These are phyloP conservation scores for Entomortierella lignicola DNA, from an alignment of 192 early-diverging fungal species.

Conservation along the genomic window DNA sequence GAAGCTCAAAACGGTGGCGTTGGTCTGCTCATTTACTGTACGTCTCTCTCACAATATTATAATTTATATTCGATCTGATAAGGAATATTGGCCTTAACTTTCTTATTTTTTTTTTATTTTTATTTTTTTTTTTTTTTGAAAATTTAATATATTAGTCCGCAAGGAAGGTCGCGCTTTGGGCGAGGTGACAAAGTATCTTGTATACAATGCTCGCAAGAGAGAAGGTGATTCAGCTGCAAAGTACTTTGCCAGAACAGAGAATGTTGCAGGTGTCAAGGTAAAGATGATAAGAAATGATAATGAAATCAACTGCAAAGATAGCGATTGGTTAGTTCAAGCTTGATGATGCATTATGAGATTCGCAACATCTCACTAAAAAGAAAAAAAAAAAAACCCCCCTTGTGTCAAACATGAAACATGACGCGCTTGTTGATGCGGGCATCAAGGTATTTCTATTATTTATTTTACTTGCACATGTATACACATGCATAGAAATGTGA, in stretches of 20 bases:
- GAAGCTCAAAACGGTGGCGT: constrained; percentile 92
- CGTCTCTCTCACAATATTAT: constrained; percentile 16
- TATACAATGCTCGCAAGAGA: constrained; percentile 93
- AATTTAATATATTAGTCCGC: constrained; percentile 63
- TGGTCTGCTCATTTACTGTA: constrained; percentile 94
- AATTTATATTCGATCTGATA: neutral
- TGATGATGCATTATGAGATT: too few relatives aligned
- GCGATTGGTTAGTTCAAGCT: constrained; percentile 75
- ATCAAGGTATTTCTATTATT: too few relatives aligned
- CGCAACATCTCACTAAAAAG: too few relatives aligned
- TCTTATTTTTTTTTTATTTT: neutral
- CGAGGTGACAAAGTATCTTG: constrained; percentile 96
- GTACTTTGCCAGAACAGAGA: constrained; percentile 86
- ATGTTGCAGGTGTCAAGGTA: constrained; percentile 51
- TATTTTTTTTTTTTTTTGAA: neutral
- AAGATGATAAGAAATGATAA: neutral
- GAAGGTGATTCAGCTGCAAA: constrained; percentile 90
- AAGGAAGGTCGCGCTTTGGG: constrained; percentile 96
- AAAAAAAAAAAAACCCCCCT: too few relatives aligned
- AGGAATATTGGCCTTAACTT: too few relatives aligned
- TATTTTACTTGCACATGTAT: too few relatives aligned
- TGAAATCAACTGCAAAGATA: neutral
- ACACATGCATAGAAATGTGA: too few relatives aligned
- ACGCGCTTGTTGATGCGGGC: constrained; percentile 89
- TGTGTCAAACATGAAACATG: constrained; percentile 84